These are phyloP conservation scores for Saccharomycopsis hybrid DNA, from an alignment of 1,139 yeast species.

Conservation along the genomic window DNA sequence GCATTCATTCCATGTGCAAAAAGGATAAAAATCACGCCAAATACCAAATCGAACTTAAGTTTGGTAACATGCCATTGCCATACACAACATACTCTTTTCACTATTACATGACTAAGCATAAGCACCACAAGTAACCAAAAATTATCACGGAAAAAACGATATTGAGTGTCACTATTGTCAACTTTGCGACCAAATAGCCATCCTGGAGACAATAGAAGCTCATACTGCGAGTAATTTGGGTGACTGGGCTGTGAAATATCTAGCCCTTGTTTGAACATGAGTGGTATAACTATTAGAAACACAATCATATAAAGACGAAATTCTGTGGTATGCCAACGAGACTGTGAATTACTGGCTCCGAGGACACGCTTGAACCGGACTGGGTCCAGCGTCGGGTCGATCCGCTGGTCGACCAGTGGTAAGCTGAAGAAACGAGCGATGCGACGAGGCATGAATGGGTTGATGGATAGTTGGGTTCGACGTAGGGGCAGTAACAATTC, in stretches of 20 bases:
- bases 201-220: slow-evolving; percentile 54
- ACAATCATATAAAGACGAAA: slow-evolving; percentile 59
- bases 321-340: slow-evolving; percentile 73
- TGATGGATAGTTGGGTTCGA: no score
- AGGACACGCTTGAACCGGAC: slow-evolving; percentile 23
- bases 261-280: slow-evolving; percentile 76
- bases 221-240: slow-evolving; percentile 64
- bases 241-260: slow-evolving; percentile 73
- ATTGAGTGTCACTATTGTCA: slow-evolving; percentile 89
- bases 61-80: no score
- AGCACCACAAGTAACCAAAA: slow-evolving; percentile 54
- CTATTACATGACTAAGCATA: slow-evolving; percentile 44
- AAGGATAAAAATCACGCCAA: slow-evolving; percentile 64
- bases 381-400: slow-evolving; percentile 48
- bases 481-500: no score
- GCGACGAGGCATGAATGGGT: no score
- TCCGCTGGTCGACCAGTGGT: slow-evolving; percentile 76
- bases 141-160: slow-evolving; percentile 79
- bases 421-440: no score
- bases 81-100: slow-evolving; percentile 41
- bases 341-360: slow-evolving; percentile 20
- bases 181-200: slow-evolving; percentile 79
- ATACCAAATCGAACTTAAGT: slow-evolving; percentile 57
- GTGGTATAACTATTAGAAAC: slow-evolving; percentile 66
- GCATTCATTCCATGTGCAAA: slow-evolving; percentile 78